These are phyloP conservation scores for Neoarthrinium moseri DNA, from an alignment of 2,329 filamentous ascomycete species.

Conservation along the genomic window DNA sequence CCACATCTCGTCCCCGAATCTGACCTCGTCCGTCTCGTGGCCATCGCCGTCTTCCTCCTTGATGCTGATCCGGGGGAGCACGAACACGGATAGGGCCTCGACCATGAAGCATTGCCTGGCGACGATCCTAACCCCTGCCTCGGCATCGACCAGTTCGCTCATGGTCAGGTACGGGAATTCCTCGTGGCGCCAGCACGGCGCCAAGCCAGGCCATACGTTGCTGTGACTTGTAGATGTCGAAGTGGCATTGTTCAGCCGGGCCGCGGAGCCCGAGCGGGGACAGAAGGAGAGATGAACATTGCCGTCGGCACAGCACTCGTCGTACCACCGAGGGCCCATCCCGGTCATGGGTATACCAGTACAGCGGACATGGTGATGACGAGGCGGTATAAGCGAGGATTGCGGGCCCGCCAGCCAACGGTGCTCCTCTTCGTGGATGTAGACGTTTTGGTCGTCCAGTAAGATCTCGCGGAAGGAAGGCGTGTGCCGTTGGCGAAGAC, in stretches of 20 bases:
- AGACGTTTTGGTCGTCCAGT: conserved; percentile 50
- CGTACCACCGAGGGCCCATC: conserved; percentile 48
- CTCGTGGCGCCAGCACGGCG: conserved; percentile 55
- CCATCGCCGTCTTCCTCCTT: conserved; percentile 20
- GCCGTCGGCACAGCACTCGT: conserved; percentile 43
- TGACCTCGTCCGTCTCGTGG: conserved; percentile 29
- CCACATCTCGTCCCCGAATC: conserved; percentile 44
- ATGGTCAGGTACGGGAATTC: conserved; percentile 51
- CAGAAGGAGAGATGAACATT: conserved; percentile 42
- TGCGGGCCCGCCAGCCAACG: conserved; percentile 47
- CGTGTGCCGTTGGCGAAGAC: conserved; percentile 49
- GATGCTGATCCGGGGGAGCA: conserved; percentile 37
- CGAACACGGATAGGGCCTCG: conserved; percentile 43
- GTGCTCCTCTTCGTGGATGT: conserved; percentile 57
- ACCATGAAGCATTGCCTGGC: conserved; percentile 47
- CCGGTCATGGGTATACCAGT: conserved; percentile 54
- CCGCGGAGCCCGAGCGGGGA: conserved; percentile 38
- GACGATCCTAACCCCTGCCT: conserved; percentile 42
- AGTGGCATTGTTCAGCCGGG: conserved; percentile 7
- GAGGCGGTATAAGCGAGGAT: conserved; percentile 35
- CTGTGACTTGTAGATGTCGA: conserved; percentile 5
- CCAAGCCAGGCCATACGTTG: conserved; percentile 26
- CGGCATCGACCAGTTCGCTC: conserved; percentile 40
- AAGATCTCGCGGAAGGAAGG: conserved; percentile 49
- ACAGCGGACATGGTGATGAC: conserved; percentile 43